A percentile compares a stretch with the other conserved stretches of the same genome.
Conservation (phyloP, 2,329 filamentous ascomycete genomes). For the Arachnomyces sp. region DNA sequence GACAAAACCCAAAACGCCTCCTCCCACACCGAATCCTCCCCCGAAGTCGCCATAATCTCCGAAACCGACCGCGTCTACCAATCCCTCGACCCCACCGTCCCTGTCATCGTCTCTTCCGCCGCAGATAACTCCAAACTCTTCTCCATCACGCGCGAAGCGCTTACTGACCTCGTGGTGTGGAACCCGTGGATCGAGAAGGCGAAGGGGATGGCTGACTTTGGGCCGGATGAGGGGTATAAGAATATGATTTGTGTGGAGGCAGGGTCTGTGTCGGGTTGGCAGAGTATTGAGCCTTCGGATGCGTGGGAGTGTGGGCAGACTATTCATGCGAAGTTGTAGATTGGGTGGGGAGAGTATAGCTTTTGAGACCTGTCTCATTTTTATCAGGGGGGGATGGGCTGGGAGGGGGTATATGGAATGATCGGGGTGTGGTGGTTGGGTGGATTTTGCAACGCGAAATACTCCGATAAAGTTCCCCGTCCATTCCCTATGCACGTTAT, state of each 20-base stretch:
- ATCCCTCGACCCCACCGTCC: constrained; percentile 44
- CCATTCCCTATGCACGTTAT: too few relatives aligned
- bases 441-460: too few relatives aligned
- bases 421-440: too few relatives aligned
- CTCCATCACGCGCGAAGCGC: constrained; percentile 71
- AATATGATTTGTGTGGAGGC: constrained; percentile 94
- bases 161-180: constrained; percentile 88
- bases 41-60: constrained; percentile 58
- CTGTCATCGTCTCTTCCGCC: constrained; percentile 26
- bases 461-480: too few relatives aligned
- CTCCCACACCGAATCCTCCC: constrained; percentile 56
- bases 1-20: constrained; percentile 70
- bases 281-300: constrained; percentile 71
- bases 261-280: constrained; percentile 72
- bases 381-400: background rate
- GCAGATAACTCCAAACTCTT: constrained; percentile 53
- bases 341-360: background rate
- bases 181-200: constrained; percentile 91
- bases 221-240: constrained; percentile 80
- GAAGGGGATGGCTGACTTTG: constrained; percentile 73
- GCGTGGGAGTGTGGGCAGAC: constrained; percentile 57
- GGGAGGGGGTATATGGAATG: too few relatives aligned
- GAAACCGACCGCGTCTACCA: constrained; percentile 89
- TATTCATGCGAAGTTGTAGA: constrained; percentile 37
- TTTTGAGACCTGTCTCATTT: background rate